These are phyloP conservation scores for Trichosporon asahii DNA, from an alignment of 1,284 basidiomycete genomes.

Conservation along the genomic window DNA sequence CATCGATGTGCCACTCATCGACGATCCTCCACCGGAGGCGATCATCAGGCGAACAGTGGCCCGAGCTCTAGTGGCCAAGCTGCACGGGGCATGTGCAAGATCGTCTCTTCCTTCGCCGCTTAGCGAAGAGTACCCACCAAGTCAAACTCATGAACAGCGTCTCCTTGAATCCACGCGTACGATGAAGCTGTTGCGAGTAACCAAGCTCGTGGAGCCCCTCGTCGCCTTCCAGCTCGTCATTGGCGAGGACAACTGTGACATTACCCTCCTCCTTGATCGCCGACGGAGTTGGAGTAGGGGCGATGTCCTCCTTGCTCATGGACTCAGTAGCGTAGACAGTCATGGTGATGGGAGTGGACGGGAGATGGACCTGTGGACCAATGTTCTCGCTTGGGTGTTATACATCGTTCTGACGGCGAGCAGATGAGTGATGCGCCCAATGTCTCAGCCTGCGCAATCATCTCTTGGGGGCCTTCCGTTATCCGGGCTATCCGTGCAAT, in stretches of 20 bases:
- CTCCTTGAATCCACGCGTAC: conserved; percentile 18
- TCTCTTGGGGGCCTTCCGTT: neutral
- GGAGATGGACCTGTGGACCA: neutral
- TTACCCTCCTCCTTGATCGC: conserved; percentile 18
- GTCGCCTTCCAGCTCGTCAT: conserved; percentile 16
- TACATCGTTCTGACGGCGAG: neutral
- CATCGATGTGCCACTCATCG: neutral
- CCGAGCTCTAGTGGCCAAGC: no score
- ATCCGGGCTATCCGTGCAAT: neutral
- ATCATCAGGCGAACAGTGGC: no score
- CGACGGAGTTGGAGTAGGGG: neutral
- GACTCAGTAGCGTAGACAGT: neutral
- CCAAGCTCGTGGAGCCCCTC: conserved; percentile 23
- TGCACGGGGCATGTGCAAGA: no score
- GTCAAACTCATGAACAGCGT: conserved; percentile 18
- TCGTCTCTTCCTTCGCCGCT: neutral
- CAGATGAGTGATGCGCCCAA: neutral
- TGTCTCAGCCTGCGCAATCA: neutral
- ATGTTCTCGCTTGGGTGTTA: neutral
- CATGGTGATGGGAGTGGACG: neutral
- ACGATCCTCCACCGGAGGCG: neutral
- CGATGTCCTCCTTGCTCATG: neutral
- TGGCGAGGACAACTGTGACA: conserved; percentile 13
- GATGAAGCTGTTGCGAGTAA: conserved; percentile 22
- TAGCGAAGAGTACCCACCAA: neutral